Conservation (phyloP, 75 land plant genomes). For the Pinus taeda region DNA sequence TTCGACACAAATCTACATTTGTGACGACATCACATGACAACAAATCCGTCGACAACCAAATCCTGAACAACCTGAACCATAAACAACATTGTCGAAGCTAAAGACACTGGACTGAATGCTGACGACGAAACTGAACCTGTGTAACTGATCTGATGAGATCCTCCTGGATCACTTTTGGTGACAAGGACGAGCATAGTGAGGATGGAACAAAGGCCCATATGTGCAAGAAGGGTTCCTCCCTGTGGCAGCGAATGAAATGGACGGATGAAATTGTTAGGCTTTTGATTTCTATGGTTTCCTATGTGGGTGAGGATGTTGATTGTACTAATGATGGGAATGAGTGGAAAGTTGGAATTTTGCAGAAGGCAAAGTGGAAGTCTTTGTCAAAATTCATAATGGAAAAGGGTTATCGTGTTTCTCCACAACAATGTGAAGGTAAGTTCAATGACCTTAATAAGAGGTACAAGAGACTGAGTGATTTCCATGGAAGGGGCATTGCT, state of each 20-base stretch:
- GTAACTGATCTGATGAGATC: no score
- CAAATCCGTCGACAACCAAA: no score
- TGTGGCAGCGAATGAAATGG: conserved; percentile 83
- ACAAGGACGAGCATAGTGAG: conserved; percentile 18
- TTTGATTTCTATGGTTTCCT: conserved; percentile 52
- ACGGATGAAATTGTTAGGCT: conserved; percentile 59
- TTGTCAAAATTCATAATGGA: conserved; percentile 56
- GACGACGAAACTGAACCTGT: no score
- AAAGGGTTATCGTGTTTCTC: conserved; percentile 56
- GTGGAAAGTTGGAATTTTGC: conserved; percentile 40
- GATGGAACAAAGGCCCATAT: conserved; percentile 14
- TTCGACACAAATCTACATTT: no score
- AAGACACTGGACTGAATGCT: no score
- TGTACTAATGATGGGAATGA: conserved; percentile 18
- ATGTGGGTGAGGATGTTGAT: conserved; percentile 23
- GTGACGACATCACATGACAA: no score
- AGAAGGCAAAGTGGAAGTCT: conserved; percentile 76
- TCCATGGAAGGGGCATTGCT: conserved; percentile 55
- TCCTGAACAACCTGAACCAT: no score
- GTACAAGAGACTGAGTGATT: conserved; percentile 66
- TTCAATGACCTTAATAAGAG: conserved; percentile 77
- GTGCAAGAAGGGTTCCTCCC: conserved; percentile 31
- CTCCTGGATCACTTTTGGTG: no score
- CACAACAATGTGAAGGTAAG: conserved; percentile 80
- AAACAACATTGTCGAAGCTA: no score